Conservation (phyloP, 495 filamentous ascomycete species). For the Penicillium daleae region DNA sequence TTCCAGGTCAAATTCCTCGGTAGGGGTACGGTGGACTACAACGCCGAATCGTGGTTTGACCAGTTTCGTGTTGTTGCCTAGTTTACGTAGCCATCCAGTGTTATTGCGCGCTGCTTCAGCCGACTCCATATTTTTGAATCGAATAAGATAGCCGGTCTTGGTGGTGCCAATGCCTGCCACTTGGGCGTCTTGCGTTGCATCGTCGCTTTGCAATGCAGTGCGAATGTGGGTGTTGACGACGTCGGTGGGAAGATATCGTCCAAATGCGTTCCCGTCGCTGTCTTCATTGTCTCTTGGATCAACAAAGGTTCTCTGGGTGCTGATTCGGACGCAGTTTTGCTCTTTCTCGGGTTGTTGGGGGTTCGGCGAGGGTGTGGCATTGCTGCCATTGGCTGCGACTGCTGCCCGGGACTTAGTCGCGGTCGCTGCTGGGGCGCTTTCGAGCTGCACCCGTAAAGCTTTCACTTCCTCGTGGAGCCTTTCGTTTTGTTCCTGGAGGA, state of each 20-base stretch:
- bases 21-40: conserved; percentile 29
- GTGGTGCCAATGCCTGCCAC: conserved; percentile 27
- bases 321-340: conserved; percentile 2
- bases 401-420: conserved; percentile 4
- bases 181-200: conserved; percentile 22
- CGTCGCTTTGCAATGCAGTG: conserved; percentile 18
- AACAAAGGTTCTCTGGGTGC: not conserved
- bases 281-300: conserved; percentile 5
- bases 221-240: conserved; percentile 22
- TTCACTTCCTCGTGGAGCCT: conserved; percentile 5
- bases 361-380: not conserved
- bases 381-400: not conserved
- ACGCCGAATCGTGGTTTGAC: conserved; percentile 14
- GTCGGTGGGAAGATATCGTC: conserved; percentile 20
- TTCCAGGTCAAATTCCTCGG: conserved; percentile 27
- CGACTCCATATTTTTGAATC: conserved; percentile 25
- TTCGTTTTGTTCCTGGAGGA: conserved; percentile 10
- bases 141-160: conserved; percentile 28
- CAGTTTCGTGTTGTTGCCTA: conserved; percentile 7
- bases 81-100: conserved; percentile 15
- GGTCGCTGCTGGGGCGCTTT: not conserved
- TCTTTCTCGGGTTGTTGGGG: not conserved
- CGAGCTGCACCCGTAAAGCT: conserved; percentile 2
- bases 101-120: conserved; percentile 20
- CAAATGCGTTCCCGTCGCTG: conserved; percentile 16